Percentiles rank a stretch among this genome's conserved stretches.
phyloP scores from a whole-genome alignment of 257 asterid species.

The Nicotiana benthamiana region DNA sequence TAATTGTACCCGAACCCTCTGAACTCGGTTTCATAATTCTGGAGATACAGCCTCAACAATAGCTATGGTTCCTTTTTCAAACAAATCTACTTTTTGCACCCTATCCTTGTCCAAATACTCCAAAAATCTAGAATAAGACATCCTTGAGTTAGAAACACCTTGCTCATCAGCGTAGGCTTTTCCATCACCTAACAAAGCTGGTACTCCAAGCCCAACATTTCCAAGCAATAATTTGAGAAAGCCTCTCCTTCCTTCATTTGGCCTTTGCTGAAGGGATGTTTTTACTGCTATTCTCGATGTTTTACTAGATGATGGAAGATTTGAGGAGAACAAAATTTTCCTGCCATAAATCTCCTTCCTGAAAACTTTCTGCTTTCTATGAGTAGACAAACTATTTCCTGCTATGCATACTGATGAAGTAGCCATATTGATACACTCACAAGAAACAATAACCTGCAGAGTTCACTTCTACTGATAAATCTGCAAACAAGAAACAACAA shows the following conservation, averaged over 20 bases:
- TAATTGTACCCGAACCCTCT: conserved; percentile 89
- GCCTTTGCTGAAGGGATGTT: conserved; percentile 41
- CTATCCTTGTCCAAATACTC: conserved; percentile 92
- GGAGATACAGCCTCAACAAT: conserved; percentile 93
- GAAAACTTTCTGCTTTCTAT: conserved; percentile 31
- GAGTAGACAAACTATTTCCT: conserved; percentile 51
- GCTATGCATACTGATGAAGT: conserved; percentile 69
- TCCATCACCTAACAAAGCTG: conserved; percentile 53
- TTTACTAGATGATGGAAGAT: conserved; percentile 37
- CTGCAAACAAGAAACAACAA: background rate
- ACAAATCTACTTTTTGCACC: conserved; percentile 76
- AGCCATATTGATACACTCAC: conserved; percentile 45
- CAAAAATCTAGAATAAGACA: conserved; percentile 94
- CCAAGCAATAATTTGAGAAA: conserved; percentile 72
- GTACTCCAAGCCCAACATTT: conserved; percentile 51
- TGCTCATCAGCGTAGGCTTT: conserved; percentile 88
- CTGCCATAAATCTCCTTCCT: conserved; percentile 54
- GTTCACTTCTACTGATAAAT: conserved; percentile 15
- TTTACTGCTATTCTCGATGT: conserved; percentile 34
- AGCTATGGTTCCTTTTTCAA: conserved; percentile 89
- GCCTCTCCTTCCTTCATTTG: conserved; percentile 59
- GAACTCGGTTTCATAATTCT: conserved; percentile 78
- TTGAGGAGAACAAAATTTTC: conserved; percentile 35
- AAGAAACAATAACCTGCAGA: conserved; percentile 10
- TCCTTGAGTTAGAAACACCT: conserved; percentile 81